phyloP scores from a whole-genome alignment of 495 filamentous ascomycete genomes.

The Friedmanniomyces simplex region DNA sequence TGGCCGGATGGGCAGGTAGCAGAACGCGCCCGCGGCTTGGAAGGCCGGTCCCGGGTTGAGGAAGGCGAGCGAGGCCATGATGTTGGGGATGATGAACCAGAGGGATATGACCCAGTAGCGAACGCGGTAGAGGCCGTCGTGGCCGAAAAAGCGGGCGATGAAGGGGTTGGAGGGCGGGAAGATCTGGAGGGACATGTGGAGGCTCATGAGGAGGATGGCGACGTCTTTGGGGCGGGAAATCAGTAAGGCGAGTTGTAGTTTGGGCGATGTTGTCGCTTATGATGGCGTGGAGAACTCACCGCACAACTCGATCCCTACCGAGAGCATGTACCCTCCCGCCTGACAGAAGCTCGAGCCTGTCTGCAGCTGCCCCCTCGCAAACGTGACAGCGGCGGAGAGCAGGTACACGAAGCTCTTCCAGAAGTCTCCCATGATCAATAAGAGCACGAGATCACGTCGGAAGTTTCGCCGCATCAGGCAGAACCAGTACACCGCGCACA shows the following conservation, averaged over 20 bases:
- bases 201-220: constrained; percentile 56
- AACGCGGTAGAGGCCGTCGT: constrained; percentile 58
- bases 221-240: constrained; percentile 39
- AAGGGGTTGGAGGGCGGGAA: constrained; percentile 40
- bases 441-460: constrained; percentile 35
- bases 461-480: constrained; percentile 61
- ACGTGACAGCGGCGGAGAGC: constrained; percentile 47
- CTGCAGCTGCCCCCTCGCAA: constrained; percentile 35
- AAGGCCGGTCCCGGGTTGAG: constrained; percentile 44
- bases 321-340: constrained; percentile 53
- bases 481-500: constrained; percentile 60
- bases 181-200: constrained; percentile 60
- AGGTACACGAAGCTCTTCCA: constrained; percentile 57
- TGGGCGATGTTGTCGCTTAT: no score
- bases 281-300: constrained; percentile 31
- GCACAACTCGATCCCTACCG: constrained; percentile 54
- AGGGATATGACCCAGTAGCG: constrained; percentile 43
- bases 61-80: constrained; percentile 54
- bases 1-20: constrained; percentile 51
- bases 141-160: constrained; percentile 19
- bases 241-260: no score
- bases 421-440: constrained; percentile 51
- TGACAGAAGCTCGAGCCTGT: constrained; percentile 53
- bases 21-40: constrained; percentile 51
- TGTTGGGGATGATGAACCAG: constrained; percentile 46